Conservation (phyloP, 208 protist species). For the Wallacemonas rigidus region DNA sequence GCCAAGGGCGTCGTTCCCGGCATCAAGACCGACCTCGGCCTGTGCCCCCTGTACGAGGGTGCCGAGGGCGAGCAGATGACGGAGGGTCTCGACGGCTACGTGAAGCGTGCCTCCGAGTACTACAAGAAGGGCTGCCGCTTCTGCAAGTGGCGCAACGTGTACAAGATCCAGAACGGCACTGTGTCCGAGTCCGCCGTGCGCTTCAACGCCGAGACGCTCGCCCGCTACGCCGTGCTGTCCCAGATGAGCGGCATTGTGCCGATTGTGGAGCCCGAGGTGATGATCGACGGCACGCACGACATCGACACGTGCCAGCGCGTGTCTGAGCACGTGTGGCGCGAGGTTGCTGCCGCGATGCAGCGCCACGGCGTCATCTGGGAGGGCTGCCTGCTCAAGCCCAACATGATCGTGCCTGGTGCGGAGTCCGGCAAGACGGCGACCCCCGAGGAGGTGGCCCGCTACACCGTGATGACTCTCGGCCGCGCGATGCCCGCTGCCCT, state of each 20-base stretch:
- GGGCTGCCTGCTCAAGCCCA: slow-evolving; percentile 97
- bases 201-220: slow-evolving; percentile 94
- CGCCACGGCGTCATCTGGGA: slow-evolving; percentile 95
- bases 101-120: slow-evolving; percentile 88
- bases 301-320: slow-evolving; percentile 85
- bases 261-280: slow-evolving; percentile 91
- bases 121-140: slow-evolving; percentile 96
- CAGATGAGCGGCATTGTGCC: slow-evolving; percentile 96
- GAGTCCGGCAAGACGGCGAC: slow-evolving; percentile 63
- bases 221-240: slow-evolving; percentile 95
- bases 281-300: slow-evolving; percentile 95
- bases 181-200: slow-evolving; percentile 90
- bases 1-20: slow-evolving; percentile 90
- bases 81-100: slow-evolving; percentile 95
- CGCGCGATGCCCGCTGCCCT: slow-evolving; percentile 95
- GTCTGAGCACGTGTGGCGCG: slow-evolving; percentile 86
- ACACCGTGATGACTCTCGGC: slow-evolving; percentile 90
- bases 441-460: slow-evolving; percentile 83
- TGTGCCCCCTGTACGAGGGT: slow-evolving; percentile 74
- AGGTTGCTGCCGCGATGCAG: slow-evolving; percentile 80
- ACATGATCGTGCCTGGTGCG: slow-evolving; percentile 95
- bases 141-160: slow-evolving; percentile 96
- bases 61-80: slow-evolving; percentile 93
- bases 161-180: slow-evolving; percentile 92
- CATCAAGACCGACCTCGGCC: slow-evolving; percentile 96